Percentiles rank a stretch among this genome's conserved stretches.
Conservation (phyloP, 768 basidiomycete species). For the Suillus tomentosus region DNA sequence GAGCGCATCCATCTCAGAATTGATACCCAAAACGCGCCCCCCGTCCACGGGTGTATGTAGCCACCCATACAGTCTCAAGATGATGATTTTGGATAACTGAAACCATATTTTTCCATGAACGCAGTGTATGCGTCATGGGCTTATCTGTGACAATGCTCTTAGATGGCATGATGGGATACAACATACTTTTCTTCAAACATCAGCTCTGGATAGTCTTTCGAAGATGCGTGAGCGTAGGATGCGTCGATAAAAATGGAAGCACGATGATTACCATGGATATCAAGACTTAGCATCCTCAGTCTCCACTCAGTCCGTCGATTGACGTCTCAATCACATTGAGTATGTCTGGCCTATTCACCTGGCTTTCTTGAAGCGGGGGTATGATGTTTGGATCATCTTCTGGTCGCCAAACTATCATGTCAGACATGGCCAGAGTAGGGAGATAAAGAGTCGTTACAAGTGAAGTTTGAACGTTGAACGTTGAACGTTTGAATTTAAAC, state of each 20-base stretch:
- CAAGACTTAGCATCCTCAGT: slow-evolving; percentile 65
- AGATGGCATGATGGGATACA: background rate
- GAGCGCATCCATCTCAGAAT: slow-evolving; percentile 72
- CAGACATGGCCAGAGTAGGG: slow-evolving; percentile 9
- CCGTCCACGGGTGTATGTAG: slow-evolving; percentile 51
- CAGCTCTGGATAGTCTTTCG: slow-evolving; percentile 68
- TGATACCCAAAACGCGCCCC: slow-evolving; percentile 71
- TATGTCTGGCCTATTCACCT: slow-evolving; percentile 58
- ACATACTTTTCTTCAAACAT: slow-evolving; percentile 66
- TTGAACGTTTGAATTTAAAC: no score
- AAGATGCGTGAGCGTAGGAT: background rate
- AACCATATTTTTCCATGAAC: slow-evolving; percentile 66
- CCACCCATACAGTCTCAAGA: slow-evolving; percentile 70
- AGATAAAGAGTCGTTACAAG: background rate
- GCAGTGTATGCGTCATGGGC: slow-evolving; percentile 68
- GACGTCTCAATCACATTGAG: slow-evolving; percentile 56
- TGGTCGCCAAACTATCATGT: slow-evolving; percentile 45
- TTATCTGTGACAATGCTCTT: slow-evolving; percentile 40
- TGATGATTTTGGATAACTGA: slow-evolving; percentile 58
- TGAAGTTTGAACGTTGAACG: no score
- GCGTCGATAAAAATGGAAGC: background rate
- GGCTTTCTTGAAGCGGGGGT: slow-evolving; percentile 29
- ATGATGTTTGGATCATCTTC: slow-evolving; percentile 23
- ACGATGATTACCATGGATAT: slow-evolving; percentile 59
- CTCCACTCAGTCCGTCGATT: slow-evolving; percentile 53